These are phyloP conservation scores for Diutina scorzettiae DNA, from an alignment of 1,139 yeast genomes.

Conservation along the genomic window DNA sequence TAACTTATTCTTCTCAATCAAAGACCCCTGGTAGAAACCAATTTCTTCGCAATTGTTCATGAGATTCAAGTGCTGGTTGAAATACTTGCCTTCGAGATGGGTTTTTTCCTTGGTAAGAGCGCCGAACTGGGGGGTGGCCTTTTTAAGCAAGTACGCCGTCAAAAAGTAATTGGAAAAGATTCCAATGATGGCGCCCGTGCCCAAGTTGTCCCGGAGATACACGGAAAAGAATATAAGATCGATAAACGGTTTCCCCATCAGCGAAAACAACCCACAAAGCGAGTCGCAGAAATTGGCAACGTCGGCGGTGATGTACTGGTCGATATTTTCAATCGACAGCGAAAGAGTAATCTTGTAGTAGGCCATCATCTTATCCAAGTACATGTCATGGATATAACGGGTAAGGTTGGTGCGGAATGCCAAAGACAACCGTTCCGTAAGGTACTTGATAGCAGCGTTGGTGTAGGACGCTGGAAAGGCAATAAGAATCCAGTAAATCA, in stretches of 20 bases:
- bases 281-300: conserved; percentile 74
- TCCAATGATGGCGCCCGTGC: conserved; percentile 74
- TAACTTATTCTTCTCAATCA: conserved; percentile 65
- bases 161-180: conserved; percentile 70
- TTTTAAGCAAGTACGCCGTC: conserved; percentile 67
- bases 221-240: conserved; percentile 81
- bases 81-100: conserved; percentile 77
- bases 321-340: conserved; percentile 35
- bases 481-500: conserved; percentile 76
- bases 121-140: conserved; percentile 81
- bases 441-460: conserved; percentile 76
- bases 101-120: conserved; percentile 62
- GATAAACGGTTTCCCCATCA: conserved; percentile 83
- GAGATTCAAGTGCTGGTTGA: conserved; percentile 75
- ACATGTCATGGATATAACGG: conserved; percentile 83
- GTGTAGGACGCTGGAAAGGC: conserved; percentile 93
- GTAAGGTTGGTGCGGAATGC: conserved; percentile 78
- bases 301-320: conserved; percentile 80
- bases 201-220: conserved; percentile 75
- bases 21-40: conserved; percentile 85
- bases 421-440: conserved; percentile 66
- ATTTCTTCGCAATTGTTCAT: conserved; percentile 89
- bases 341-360: conserved; percentile 59
- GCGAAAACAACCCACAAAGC: conserved; percentile 73
- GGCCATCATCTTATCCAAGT: conserved; percentile 68